These are phyloP conservation scores for Suillus discolor DNA, from an alignment of 768 basidiomycete genomes.

Conservation along the genomic window DNA sequence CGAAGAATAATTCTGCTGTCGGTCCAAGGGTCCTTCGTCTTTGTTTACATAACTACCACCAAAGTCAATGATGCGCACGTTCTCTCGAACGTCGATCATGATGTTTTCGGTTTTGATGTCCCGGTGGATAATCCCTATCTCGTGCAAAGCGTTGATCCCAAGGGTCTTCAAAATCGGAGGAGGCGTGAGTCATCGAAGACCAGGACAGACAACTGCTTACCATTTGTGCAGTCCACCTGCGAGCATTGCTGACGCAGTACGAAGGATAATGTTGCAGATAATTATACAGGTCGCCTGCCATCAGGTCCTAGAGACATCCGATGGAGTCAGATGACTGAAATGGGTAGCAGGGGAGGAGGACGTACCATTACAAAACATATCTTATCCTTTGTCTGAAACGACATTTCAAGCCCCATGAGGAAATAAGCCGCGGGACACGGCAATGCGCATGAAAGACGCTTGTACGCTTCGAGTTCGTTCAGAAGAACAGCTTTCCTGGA, in stretches of 20 bases:
- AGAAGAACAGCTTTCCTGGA: slow-evolving; percentile 21
- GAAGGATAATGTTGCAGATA: slow-evolving; percentile 27
- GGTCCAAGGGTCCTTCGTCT: background rate
- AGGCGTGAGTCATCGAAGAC: background rate
- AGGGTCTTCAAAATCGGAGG: slow-evolving; percentile 30
- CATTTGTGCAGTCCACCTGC: slow-evolving; percentile 41
- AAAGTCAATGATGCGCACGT: background rate
- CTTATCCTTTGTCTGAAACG: slow-evolving; percentile 30
- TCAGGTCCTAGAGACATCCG: slow-evolving; percentile 35
- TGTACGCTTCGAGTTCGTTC: slow-evolving; percentile 38
- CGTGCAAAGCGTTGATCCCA: slow-evolving; percentile 48
- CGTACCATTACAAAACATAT: slow-evolving; percentile 45
- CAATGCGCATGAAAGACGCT: slow-evolving; percentile 31
- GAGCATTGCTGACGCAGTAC: background rate
- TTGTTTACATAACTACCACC: background rate
- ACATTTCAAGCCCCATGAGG: slow-evolving; percentile 41
- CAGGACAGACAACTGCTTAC: slow-evolving; percentile 24
- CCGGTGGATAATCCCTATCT: slow-evolving; percentile 64
- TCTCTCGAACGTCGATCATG: background rate
- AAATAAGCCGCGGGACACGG: slow-evolving; percentile 31
- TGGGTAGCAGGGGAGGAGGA: background rate
- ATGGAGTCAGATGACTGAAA: background rate
- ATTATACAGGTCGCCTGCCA: slow-evolving; percentile 38
- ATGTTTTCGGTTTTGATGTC: slow-evolving; percentile 50
- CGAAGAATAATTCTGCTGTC: no score